phyloP scores from a whole-genome alignment of 345 rosid species.

The Syzygium grande region DNA sequence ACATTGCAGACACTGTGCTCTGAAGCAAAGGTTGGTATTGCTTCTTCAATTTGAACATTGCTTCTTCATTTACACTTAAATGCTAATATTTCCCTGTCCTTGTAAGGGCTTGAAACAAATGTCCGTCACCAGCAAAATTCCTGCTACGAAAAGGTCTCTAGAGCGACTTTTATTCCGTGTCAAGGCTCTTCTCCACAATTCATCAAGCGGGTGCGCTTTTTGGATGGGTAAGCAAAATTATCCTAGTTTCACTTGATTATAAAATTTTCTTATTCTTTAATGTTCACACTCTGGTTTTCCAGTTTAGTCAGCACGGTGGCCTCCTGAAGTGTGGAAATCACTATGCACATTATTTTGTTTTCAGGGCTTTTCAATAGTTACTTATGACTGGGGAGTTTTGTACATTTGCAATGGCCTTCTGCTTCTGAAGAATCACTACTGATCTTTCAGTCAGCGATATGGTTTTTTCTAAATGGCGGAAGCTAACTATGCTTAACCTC shows the following conservation, averaged over 20 bases:
- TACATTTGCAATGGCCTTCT: neutral
- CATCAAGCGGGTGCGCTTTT: conserved; percentile 62
- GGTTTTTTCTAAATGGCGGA: neutral
- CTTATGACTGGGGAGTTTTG: neutral
- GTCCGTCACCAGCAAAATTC: conserved; percentile 65
- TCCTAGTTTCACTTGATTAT: neutral
- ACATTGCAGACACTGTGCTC: conserved; percentile 81
- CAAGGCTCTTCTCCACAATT: conserved; percentile 71
- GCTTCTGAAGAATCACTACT: neutral
- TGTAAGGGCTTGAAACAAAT: conserved; percentile 70
- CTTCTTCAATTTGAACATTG: neutral
- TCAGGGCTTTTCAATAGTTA: neutral
- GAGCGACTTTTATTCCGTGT: conserved; percentile 80
- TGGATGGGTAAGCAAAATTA: conserved; percentile 64
- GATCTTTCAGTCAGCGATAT: neutral
- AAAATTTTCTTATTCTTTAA: neutral
- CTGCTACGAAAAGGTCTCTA: conserved; percentile 69
- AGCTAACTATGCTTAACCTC: neutral
- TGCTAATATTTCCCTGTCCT: neutral
- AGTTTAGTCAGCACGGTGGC: neutral
- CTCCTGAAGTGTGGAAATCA: neutral
- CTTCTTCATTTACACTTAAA: conserved; percentile 1
- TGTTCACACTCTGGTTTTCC: neutral
- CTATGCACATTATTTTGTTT: neutral
- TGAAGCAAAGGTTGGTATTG: conserved; percentile 75